Evolutionary conservation across 2,329 filamentous ascomycete genomes (phyloP), one percentile per base, ranked within the genome.

Genomic region (Colletotrichum scovillei): DNA sequence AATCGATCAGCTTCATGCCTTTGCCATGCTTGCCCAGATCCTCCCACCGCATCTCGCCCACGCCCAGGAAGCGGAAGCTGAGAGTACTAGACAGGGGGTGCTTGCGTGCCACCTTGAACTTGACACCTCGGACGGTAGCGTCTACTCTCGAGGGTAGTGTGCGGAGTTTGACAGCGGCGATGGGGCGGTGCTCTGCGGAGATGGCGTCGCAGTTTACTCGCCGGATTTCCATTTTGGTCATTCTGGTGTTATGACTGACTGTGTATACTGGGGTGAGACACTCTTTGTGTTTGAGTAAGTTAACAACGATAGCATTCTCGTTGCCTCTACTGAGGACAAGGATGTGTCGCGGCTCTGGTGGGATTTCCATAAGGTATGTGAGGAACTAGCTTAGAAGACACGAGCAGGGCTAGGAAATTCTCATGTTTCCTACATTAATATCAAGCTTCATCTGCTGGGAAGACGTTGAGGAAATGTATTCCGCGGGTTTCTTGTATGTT

Each of bases 1-100:
- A 67, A 69, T 75, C 74, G 24, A 69, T 24, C n/a, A 75, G 72
- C 55, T 14, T 66, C 42, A 75, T 57, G 46, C 68, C 74, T 24
- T 57, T 63, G 49, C 59, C 52, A 46, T 52, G 28, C 49, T 57
- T 66, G 32, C 49, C 52, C 7, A 60, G 38, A 32, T 58, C 46
- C 30, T 75, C 64, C 74, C 74, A 75, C 6, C 64, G 55, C 68
- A 75, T 72, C 64, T 72, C 68, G 19, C 59, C 56, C 3, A 58
- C 53, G 28, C 66, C 62, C 42, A 67, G 38, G 59, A 74, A 74
- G 28, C 56, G 63, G 55, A 75, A 75, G 24, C 52, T n/a, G 16
- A 70, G 72, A 4, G 46, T 32, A 28, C n/a, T 63, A 3, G 72
- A 60, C 57, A 75, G 42, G 55, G 64, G 69, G 55, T 73, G 59